A percentile compares a stretch with the other conserved stretches of the same genome.
Conservation (phyloP, 2,329 filamentous ascomycete genomes). For the Cytospora leucostoma region DNA sequence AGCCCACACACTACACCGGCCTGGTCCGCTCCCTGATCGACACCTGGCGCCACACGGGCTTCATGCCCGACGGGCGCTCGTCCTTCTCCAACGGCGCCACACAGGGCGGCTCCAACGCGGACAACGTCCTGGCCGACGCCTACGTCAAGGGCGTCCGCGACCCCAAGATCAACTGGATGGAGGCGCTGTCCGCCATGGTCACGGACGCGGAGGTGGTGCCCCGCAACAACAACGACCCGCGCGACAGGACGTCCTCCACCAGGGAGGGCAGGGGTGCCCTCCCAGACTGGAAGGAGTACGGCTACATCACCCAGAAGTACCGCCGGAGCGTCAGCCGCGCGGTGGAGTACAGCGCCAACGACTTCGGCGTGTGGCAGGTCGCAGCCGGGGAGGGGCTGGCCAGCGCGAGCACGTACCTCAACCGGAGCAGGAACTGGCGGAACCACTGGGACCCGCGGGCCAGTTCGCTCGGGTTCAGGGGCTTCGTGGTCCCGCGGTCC, state of each 20-base stretch:
- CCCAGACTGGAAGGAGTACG: slow-evolving; percentile 65
- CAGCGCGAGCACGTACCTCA: slow-evolving; percentile 60
- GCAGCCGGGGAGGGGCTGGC: slow-evolving; percentile 54
- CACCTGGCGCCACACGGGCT: slow-evolving; percentile 63
- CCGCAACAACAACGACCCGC: slow-evolving; percentile 57
- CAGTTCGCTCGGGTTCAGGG: slow-evolving; percentile 59
- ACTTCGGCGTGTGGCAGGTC: slow-evolving; percentile 67
- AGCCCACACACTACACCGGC: slow-evolving; percentile 53
- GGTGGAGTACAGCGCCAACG: slow-evolving; percentile 68
- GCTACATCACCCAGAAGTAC: slow-evolving; percentile 65
- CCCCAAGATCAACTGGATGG: slow-evolving; percentile 55
- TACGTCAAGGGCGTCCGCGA: slow-evolving; percentile 68
- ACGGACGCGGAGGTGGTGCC: slow-evolving; percentile 67
- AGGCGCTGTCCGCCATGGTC: slow-evolving; percentile 57
- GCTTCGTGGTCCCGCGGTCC: slow-evolving; percentile 64
- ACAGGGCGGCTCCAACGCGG: slow-evolving; percentile 70
- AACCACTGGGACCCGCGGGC: slow-evolving; percentile 68
- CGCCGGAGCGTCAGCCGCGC: slow-evolving; percentile 63
- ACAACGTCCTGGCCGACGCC: slow-evolving; percentile 72
- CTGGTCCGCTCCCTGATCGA: slow-evolving; percentile 60
- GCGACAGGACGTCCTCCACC: slow-evolving; percentile 60
- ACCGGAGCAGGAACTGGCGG: slow-evolving; percentile 57
- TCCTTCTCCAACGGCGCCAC: slow-evolving; percentile 69
- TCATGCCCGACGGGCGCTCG: slow-evolving; percentile 64
- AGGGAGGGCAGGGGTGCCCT: slow-evolving; percentile 69